Conservation (phyloP, 345 rosid genomes). For the Euclidium syriacum region DNA sequence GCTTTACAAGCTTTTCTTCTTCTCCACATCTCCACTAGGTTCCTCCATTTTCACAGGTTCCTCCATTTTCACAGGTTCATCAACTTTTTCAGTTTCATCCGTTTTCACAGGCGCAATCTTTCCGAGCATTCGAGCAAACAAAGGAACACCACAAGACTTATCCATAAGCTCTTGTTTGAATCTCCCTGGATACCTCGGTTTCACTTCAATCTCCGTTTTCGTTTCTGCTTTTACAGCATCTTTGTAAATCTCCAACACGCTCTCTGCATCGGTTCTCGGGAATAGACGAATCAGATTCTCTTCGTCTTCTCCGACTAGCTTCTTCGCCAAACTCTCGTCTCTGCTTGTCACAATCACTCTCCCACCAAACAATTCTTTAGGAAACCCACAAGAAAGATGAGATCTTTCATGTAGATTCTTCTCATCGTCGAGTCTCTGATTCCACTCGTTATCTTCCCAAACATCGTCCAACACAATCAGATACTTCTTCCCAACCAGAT, state of each 20-base stretch:
- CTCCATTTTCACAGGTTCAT: not conserved
- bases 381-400: conserved; percentile 41
- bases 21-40: not conserved
- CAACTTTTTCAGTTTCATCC: not conserved
- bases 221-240: conserved; percentile 6
- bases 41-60: not conserved
- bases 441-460: conserved; percentile 26
- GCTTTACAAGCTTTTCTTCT: conserved; percentile 8
- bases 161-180: conserved; percentile 28
- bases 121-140: conserved; percentile 35
- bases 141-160: conserved; percentile 46
- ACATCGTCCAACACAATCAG: conserved; percentile 47
- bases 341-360: conserved; percentile 45
- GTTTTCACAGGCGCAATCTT: conserved; percentile 10
- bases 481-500: conserved; percentile 43
- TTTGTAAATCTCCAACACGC: conserved; percentile 36
- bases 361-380: conserved; percentile 44
- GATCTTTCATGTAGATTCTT: not conserved
- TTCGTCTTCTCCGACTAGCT: conserved; percentile 43
- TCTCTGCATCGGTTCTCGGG: conserved; percentile 24
- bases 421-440: conserved; percentile 13
- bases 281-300: conserved; percentile 30
- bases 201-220: not conserved
- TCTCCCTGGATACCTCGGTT: conserved; percentile 3
- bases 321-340: conserved; percentile 26